Evolutionary conservation across 176 grass and related monocot genomes (phyloP), one percentile per base, ranked within the genome.

Genomic region (Puccinellia tenuiflora): DNA sequence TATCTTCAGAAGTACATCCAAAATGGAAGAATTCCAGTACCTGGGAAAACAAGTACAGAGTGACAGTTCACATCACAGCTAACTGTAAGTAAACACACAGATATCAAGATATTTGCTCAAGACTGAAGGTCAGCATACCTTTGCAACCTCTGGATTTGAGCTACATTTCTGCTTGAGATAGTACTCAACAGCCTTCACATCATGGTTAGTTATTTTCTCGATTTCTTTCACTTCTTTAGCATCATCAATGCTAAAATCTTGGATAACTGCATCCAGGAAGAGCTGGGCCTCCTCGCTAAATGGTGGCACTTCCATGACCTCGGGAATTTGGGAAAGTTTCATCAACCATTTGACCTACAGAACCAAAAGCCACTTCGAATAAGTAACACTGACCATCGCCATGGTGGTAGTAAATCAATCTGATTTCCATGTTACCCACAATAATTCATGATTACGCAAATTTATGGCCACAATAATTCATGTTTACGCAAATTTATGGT

Each of bases 11-110:
- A 42, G 95, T 98, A 74, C 95, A 98, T 46, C 88, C 95, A 86
- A 95, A 98, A 93, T 95, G 95, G 73, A 98, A 94, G 88, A 93
- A 98, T 66, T 98, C 92, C 45, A 89, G 88, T 1, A 98, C 95
- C 92, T 98, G 85, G 37, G 6, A 78, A 14, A 84, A 25, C 3
- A 87, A 75, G 45, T 61, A 56, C 65, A 50, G 63, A 40, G 51
- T 78, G 34, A 73, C 59, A 35, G 40, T 68, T 57, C 77, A 83
- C 59, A 83, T 70, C 5, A 22, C 1, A 12, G n/a, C 35, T 73
- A 79, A 34, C 38, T 21, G 26, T 6, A 47, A 84, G 28, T 40
- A 73, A 72, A 24, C 26, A 31, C 16, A 45, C 10, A 50, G 9
- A 45, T n/a, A 11, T 70, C 38, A 26, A 59, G 1, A 18, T 76